Conservation (phyloP, 2,329 filamentous ascomycete genomes). For the Cladorrhinum sp. region DNA sequence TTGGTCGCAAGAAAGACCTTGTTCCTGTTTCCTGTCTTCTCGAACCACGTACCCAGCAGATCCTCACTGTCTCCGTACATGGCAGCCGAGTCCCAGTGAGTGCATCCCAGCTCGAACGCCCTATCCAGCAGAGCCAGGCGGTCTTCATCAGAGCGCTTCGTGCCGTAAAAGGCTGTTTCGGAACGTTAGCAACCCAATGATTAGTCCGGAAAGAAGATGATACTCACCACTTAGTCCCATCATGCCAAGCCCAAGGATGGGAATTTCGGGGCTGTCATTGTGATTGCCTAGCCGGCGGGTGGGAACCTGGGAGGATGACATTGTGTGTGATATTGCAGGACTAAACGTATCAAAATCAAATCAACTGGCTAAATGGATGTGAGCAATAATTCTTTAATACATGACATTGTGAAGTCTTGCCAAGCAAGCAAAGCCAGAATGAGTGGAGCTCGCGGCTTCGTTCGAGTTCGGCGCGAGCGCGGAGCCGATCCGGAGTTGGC, state of each 20-base stretch:
- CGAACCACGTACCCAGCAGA: conserved; percentile 48
- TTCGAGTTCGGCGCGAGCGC: background rate
- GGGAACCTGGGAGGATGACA: conserved; percentile 20
- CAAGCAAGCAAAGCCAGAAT: background rate
- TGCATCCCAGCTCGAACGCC: conserved; percentile 41
- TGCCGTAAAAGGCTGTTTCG: conserved; percentile 33
- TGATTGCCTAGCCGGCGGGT: conserved; percentile 49
- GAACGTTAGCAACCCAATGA: conserved; percentile 12
- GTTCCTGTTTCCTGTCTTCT: conserved; percentile 38
- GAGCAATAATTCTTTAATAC: background rate
- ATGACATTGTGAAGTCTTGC: background rate
- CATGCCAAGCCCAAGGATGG: conserved; percentile 50
- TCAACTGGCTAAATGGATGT: background rate
- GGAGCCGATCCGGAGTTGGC: background rate
- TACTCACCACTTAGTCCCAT: conserved; percentile 43
- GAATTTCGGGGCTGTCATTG: conserved; percentile 52
- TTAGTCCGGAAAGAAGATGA: too few species aligned
- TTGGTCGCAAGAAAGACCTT: conserved; percentile 53
- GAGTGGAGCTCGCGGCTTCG: background rate
- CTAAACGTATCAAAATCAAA: background rate
- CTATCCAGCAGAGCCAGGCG: conserved; percentile 43
- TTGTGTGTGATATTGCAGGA: background rate
- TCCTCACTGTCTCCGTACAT: conserved; percentile 48
- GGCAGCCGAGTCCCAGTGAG: conserved; percentile 44
- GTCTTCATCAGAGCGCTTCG: conserved; percentile 37